Conservation (phyloP, 345 rosid genomes). For the Cochlearia excelsa region DNA sequence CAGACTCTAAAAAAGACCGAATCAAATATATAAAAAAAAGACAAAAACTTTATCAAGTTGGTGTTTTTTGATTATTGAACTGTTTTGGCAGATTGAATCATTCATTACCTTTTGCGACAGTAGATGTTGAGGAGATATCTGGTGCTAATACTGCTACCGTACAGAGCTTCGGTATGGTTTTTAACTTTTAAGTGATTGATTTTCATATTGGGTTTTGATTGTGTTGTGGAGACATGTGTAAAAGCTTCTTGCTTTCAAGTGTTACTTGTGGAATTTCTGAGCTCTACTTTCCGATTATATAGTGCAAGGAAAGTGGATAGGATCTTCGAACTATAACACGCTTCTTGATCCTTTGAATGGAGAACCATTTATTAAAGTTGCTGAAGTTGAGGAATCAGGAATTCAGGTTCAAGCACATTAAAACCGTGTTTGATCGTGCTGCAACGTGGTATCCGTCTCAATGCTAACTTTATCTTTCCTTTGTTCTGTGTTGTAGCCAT, state of each 20-base stretch:
- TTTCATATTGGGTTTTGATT: neutral
- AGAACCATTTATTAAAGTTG: conserved; percentile 80
- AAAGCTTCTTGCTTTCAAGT: neutral
- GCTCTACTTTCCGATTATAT: conserved; percentile 6
- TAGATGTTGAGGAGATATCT: conserved; percentile 76
- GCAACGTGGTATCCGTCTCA: neutral
- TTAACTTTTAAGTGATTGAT: neutral
- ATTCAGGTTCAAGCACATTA: conserved; percentile 52
- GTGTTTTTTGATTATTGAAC: conserved; percentile 14
- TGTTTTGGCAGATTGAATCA: conserved; percentile 52
- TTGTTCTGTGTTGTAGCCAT: conserved; percentile 62
- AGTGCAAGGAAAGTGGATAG: conserved; percentile 95
- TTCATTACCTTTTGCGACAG: conserved; percentile 77
- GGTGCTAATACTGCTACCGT: conserved; percentile 88
- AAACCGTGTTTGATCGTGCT: neutral
- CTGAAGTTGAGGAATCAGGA: conserved; percentile 72
- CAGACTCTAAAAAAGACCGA: neutral
- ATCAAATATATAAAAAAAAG: neutral
- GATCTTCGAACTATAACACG: conserved; percentile 57
- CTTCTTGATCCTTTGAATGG: conserved; percentile 93
- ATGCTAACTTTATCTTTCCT: conserved; percentile 1
- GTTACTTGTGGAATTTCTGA: conserved; percentile 10
- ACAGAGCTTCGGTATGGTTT: conserved; percentile 64
- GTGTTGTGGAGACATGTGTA: neutral
- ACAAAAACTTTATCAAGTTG: conserved; percentile 29